Conservation (phyloP, 192 early-diverging fungal species). For the Backusella macrospora region DNA sequence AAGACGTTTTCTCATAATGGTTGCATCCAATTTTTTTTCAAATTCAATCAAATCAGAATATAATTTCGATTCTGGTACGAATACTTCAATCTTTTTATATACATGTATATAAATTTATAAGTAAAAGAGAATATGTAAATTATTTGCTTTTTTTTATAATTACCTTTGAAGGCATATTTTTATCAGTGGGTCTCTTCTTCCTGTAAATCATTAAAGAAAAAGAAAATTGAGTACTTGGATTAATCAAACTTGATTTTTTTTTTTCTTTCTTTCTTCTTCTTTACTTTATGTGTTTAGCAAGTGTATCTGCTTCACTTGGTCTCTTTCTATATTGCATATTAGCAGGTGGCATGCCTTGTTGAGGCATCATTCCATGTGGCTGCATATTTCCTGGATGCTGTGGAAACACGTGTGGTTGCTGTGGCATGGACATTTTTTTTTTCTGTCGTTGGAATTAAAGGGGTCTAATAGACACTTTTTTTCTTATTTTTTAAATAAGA, state of each 20-base stretch:
- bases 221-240: neutral
- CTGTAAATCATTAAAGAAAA: conserved; percentile 10
- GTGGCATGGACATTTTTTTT: conserved; percentile 1
- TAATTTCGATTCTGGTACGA: conserved; percentile 90
- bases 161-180: conserved; percentile 38
- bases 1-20: conserved; percentile 87
- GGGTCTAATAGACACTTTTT: too few species aligned
- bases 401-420: conserved; percentile 16
- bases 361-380: conserved; percentile 3
- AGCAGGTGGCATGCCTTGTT: conserved; percentile 12
- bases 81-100: conserved; percentile 67
- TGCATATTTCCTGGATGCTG: conserved; percentile 13
- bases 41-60: conserved; percentile 85
- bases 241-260: neutral
- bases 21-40: conserved; percentile 87
- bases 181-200: conserved; percentile 27
- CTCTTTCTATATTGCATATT: conserved; percentile 29
- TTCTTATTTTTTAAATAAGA: neutral
- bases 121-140: too few species aligned
- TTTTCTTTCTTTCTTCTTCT: too few species aligned
- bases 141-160: neutral
- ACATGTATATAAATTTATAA: too few species aligned
- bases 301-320: conserved; percentile 25
- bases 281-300: conserved; percentile 37
- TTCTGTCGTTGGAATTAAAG: neutral